Conservation (phyloP, 1,284 basidiomycete species). For the Trametes hirsuta region DNA sequence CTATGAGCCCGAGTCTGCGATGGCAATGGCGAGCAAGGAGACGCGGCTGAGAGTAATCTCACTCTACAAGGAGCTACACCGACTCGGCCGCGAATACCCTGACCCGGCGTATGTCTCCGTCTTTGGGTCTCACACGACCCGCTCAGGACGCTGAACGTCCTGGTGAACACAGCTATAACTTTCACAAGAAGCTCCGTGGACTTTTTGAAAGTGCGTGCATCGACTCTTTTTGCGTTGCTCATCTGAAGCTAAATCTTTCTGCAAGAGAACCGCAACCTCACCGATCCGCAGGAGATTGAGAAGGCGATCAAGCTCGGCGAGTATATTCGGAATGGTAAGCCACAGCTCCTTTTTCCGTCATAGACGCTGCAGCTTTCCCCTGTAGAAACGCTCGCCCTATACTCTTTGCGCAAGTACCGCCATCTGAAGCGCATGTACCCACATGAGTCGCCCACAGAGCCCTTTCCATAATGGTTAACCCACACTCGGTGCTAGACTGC, state of each 20-base stretch:
- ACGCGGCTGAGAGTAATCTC: slow-evolving; percentile 63
- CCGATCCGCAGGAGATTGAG: slow-evolving; percentile 75
- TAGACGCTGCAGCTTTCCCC: background rate
- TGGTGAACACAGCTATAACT: slow-evolving; percentile 62
- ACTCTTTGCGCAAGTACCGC: slow-evolving; percentile 86
- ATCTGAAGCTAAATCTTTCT: background rate
- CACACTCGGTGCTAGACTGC: background rate
- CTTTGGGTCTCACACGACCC: slow-evolving; percentile 3
- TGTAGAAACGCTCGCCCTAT: slow-evolving; percentile 84
- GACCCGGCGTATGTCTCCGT: slow-evolving; percentile 64
- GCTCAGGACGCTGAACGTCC: background rate
- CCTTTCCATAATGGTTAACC: background rate
- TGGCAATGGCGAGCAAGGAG: slow-evolving; percentile 39
- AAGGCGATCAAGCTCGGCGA: slow-evolving; percentile 79
- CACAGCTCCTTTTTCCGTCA: background rate
- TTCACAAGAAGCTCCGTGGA: slow-evolving; percentile 67
- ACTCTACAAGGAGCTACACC: slow-evolving; percentile 78
- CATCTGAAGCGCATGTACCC: slow-evolving; percentile 80
- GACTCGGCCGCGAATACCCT: slow-evolving; percentile 77
- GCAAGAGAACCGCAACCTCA: slow-evolving; percentile 73
- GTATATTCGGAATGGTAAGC: slow-evolving; percentile 87
- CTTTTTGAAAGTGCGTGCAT: slow-evolving; percentile 68
- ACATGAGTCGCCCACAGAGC: slow-evolving; percentile 5
- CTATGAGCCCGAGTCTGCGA: slow-evolving; percentile 9
- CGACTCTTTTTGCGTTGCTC: background rate